Evolutionary conservation across 2,329 filamentous ascomycete species (phyloP).

Genomic region (Cordyceps pruinosa): DNA sequence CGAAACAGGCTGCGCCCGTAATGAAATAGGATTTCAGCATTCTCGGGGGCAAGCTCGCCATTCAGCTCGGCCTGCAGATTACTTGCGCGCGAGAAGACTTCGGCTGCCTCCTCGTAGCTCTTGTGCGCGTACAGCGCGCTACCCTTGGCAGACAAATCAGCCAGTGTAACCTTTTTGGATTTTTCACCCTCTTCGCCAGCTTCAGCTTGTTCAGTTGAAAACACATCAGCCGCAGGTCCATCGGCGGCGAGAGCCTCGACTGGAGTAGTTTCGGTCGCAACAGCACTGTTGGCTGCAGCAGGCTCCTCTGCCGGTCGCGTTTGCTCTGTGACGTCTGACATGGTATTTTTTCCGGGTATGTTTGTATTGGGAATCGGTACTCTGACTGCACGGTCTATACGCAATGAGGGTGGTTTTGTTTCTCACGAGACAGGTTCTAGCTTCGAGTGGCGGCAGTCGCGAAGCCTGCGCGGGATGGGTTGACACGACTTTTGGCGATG

Average conservation of each 20-base stretch:
- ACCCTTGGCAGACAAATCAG: conserved; percentile 73
- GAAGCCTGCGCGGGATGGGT: not conserved
- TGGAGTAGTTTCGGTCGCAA: not conserved
- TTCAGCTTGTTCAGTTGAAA: conserved; percentile 30
- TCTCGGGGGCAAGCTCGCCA: conserved; percentile 83
- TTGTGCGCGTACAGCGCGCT: conserved; percentile 82
- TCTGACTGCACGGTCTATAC: not conserved
- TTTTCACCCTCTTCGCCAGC: conserved; percentile 37
- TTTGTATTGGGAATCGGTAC: not conserved
- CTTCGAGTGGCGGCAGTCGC: conserved; percentile 3
- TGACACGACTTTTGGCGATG: conserved; percentile 3
- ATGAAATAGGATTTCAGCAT: conserved; percentile 88
- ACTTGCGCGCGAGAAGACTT: conserved; percentile 81
- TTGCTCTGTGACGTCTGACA: conserved; percentile 19
- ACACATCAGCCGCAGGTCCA: not conserved
- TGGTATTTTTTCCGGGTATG: conserved; percentile 8
- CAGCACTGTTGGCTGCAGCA: conserved; percentile 1
- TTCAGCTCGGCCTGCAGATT: conserved; percentile 87
- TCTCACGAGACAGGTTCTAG: conserved; percentile 1
- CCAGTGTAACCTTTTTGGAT: conserved; percentile 57
- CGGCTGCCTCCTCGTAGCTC: conserved; percentile 78
- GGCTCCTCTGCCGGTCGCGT: conserved; percentile 18
- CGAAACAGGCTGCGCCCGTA: conserved; percentile 94
- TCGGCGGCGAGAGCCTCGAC: not conserved
- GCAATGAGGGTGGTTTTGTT: not conserved